phyloP scores from a whole-genome alignment of 768 basidiomycete genomes.

The Phaeotremella skinneri region DNA sequence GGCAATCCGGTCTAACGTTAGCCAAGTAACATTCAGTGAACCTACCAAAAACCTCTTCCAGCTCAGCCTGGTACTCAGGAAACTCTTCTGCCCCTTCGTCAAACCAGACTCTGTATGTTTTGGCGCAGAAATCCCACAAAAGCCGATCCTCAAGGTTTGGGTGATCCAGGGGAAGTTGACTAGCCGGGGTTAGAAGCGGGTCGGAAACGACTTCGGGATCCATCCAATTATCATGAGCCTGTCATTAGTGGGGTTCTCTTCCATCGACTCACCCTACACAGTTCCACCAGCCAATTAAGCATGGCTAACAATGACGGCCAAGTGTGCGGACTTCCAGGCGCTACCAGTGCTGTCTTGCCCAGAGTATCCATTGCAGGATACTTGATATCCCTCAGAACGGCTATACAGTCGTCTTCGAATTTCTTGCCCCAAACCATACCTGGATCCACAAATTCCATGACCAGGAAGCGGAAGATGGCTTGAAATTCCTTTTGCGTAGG shows the following conservation, averaged over 20 bases:
- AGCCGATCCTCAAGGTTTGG: slow-evolving; percentile 42
- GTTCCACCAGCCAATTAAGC: slow-evolving; percentile 85
- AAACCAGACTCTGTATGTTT: slow-evolving; percentile 46
- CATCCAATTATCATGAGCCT: slow-evolving; percentile 49
- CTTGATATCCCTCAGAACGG: slow-evolving; percentile 67
- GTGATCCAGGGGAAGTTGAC: slow-evolving; percentile 40
- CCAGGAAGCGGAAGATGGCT: slow-evolving; percentile 74
- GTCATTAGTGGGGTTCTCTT: not conserved
- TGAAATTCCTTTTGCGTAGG: slow-evolving; percentile 86
- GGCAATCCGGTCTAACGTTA: slow-evolving; percentile 27
- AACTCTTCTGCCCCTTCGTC: slow-evolving; percentile 59
- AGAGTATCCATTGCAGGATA: slow-evolving; percentile 80
- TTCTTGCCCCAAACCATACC: slow-evolving; percentile 58
- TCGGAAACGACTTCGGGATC: slow-evolving; percentile 45
- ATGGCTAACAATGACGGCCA: slow-evolving; percentile 87
- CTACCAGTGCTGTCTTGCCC: slow-evolving; percentile 80
- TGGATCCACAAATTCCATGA: slow-evolving; percentile 62
- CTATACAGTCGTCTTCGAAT: slow-evolving; percentile 79
- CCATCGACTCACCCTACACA: slow-evolving; percentile 64
- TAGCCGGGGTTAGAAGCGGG: slow-evolving; percentile 38
- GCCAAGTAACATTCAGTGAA: slow-evolving; percentile 32
- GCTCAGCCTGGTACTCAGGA: slow-evolving; percentile 60
- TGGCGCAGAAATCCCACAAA: slow-evolving; percentile 39
- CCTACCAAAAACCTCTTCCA: slow-evolving; percentile 64
- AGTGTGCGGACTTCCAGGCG: slow-evolving; percentile 84